Conservation (phyloP, 1,139 yeast species). For the Pichia sp. region DNA sequence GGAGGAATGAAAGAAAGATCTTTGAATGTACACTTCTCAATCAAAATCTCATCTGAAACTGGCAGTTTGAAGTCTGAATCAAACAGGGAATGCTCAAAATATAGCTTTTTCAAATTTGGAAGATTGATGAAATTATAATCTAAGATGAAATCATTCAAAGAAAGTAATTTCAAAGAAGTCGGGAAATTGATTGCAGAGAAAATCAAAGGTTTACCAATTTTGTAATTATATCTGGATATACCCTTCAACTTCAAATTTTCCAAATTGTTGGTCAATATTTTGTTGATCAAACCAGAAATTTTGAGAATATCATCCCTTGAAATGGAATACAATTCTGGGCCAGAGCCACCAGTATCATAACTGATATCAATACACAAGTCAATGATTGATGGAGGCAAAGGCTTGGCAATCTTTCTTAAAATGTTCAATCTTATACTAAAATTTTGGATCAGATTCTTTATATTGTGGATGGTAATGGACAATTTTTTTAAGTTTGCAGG, state of each 20-base stretch:
- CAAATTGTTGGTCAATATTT: conserved; percentile 25
- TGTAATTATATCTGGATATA: conserved; percentile 30
- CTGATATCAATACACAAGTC: conserved; percentile 30
- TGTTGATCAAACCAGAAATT: conserved; percentile 25
- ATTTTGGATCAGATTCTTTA: conserved; percentile 27
- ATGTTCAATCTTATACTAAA: conserved; percentile 28
- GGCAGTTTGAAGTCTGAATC: conserved; percentile 30
- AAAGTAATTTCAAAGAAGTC: conserved; percentile 23
- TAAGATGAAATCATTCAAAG: conserved; percentile 29
- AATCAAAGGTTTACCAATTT: conserved; percentile 29
- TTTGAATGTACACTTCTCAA: conserved; percentile 31
- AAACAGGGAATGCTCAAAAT: conserved; percentile 30
- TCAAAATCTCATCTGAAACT: conserved; percentile 25
- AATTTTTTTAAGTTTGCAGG: conserved; percentile 27
- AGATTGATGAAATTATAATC: conserved; percentile 27
- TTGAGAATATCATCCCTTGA: conserved; percentile 29
- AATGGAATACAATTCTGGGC: conserved; percentile 28
- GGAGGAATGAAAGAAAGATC: conserved; percentile 26
- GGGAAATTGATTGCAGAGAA: conserved; percentile 29
- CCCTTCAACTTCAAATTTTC: conserved; percentile 30
- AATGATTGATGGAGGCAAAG: conserved; percentile 26
- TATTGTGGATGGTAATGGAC: conserved; percentile 29
- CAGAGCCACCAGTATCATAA: conserved; percentile 31
- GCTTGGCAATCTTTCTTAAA: conserved; percentile 26
- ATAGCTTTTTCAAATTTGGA: conserved; percentile 26